Percentiles rank a stretch among this genome's conserved stretches.
These are phyloP conservation scores for Fonsecaea nubica DNA, from an alignment of 2,329 filamentous ascomycete species.

Conservation along the genomic window DNA sequence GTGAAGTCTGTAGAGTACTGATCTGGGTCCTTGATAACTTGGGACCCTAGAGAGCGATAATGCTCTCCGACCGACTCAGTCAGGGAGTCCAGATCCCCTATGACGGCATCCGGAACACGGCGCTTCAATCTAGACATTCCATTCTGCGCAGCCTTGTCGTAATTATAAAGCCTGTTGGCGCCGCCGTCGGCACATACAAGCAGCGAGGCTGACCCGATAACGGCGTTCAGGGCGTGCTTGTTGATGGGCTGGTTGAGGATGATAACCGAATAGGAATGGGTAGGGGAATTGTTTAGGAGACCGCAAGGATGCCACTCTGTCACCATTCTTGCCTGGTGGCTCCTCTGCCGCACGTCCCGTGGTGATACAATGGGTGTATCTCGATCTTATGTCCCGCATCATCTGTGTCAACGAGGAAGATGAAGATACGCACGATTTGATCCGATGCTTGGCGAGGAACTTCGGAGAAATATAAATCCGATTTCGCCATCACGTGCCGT, in stretches of 20 bases:
- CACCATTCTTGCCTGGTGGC: conserved; percentile 8
- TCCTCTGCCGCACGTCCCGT: not conserved
- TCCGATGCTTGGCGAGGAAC: not conserved
- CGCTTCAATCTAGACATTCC: conserved; percentile 3
- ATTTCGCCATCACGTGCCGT: not conserved
- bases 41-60: conserved; percentile 67
- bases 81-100: conserved; percentile 92
- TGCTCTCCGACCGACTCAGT: conserved; percentile 66
- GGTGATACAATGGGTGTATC: not conserved
- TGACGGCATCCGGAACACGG: conserved; percentile 71
- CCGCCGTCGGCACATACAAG: conserved; percentile 89
- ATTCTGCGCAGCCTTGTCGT: conserved; percentile 19
- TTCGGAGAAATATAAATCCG: not conserved
- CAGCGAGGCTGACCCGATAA: conserved; percentile 60
- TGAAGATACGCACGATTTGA: not conserved
- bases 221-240: conserved; percentile 47
- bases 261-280: conserved; percentile 54
- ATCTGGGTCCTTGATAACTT: conserved; percentile 74
- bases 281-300: conserved; percentile 29
- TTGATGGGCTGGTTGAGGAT: conserved; percentile 68
- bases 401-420: not conserved
- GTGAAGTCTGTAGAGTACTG: conserved; percentile 91
- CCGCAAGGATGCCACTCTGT: conserved; percentile 34
- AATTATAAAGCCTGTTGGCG: conserved; percentile 74
- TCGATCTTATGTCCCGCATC: not conserved